Base-by-base conservation (phyloP, 192 early-diverging fungal genomes). In the Coemansia sp. region DNA sequence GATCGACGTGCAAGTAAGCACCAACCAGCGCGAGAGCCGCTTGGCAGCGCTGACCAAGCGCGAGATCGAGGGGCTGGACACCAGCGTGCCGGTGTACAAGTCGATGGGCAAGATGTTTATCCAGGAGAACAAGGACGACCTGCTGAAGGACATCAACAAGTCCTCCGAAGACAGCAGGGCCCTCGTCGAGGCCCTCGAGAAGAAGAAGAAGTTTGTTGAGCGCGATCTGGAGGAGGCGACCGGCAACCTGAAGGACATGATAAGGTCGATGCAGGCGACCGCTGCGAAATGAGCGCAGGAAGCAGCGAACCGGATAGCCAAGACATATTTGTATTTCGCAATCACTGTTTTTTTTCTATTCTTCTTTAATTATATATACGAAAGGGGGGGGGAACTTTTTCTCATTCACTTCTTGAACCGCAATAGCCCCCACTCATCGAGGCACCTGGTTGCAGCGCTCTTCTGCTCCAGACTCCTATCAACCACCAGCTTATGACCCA, bases 61-160 rank as follows among this genome's bases (percentile, higher is more conserved):
- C 59, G 81, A 84, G 49, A 55, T 84, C 51, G 73, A 84, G 22
- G 69, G 64, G 0, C 64, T 84, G 16, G 73, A 72, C 65, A 37
- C 6, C 10, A 51, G 58, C 1, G 70, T 71, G 13, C 70, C 81
- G 0, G 40, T 78, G 25, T 84, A 84, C 70, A 78, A 71, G 55
- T 75, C 76, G 17, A 70, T 79, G 48, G 81, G 81, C 64, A 84
- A 84, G 64, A 84, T 84, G 80, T 84, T 84, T 63, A 61, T 79
- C 25, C 76, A 78, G 42, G 81, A 75, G 40, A 60, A 43, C 59
- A 74, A 76, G 58, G 68, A 61, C 22, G 62, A 42, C 5, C 16
- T 84, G 16, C 56, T 79, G 14, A 63, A 70, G 39, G 81, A 75
- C 22, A 71, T 84, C 13, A 63, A 64, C n/a, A 61, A 67, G 64